A percentile compares a stretch with the other conserved stretches of the same genome.
Evolutionary conservation across 768 basidiomycete species (phyloP).

Genomic region (Ramaria rubella): DNA sequence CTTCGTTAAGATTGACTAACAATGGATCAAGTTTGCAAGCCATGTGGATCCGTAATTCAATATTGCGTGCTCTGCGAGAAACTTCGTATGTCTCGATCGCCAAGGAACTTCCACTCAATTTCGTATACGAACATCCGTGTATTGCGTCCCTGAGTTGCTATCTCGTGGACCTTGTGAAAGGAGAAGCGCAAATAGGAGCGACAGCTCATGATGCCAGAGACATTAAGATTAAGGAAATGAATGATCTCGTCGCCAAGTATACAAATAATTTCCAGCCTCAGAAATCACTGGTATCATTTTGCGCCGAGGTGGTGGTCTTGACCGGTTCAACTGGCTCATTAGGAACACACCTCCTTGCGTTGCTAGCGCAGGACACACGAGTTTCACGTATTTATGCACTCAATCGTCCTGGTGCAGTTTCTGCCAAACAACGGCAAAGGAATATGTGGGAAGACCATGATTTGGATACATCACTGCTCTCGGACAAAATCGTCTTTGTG

Average conservation of each 20-base stretch:
- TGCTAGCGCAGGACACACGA: slow-evolving; percentile 20
- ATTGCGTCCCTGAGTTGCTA: slow-evolving; percentile 20
- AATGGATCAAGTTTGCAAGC: slow-evolving; percentile 10
- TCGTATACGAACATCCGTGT: slow-evolving; percentile 33
- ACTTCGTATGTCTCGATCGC: background rate
- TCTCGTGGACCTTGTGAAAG: background rate
- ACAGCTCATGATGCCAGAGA: background rate
- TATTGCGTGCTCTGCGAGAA: slow-evolving; percentile 1
- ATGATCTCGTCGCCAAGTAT: background rate
- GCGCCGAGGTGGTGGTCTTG: slow-evolving; percentile 25
- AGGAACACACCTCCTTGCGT: slow-evolving; percentile 29
- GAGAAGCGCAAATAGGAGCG: too few relatives aligned
- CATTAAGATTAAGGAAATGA: background rate
- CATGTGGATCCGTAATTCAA: slow-evolving; percentile 7
- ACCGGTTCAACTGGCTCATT: slow-evolving; percentile 34
- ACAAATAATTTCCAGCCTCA: background rate
- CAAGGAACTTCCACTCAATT: slow-evolving; percentile 20
- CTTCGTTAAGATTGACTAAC: background rate
- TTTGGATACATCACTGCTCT: slow-evolving; percentile 24
- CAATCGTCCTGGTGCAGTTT: slow-evolving; percentile 22
- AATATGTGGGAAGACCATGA: slow-evolving; percentile 28
- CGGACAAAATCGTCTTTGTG: slow-evolving; percentile 27
- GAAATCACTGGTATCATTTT: background rate
- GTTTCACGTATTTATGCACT: slow-evolving; percentile 30
- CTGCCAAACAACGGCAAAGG: slow-evolving; percentile 19